Evolutionary conservation across 331 rosid genomes (phyloP), one percentile per base, ranked within the genome.

Genomic region (Erythrophleum ivorense): DNA sequence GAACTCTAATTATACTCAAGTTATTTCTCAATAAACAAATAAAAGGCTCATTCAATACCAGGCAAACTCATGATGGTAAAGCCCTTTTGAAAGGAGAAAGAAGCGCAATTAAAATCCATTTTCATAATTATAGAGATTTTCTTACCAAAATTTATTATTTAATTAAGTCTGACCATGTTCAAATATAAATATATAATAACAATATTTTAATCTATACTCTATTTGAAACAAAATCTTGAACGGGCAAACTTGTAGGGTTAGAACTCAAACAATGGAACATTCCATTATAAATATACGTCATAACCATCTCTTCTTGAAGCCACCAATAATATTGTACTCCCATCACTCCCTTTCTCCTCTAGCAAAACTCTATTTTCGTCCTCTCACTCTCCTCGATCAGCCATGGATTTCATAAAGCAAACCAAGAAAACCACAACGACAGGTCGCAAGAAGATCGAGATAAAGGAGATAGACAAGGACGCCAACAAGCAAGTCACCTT

Each of bases 401-500:
- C 34, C 71, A 78, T 78, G 85, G 77, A 76, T 4, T 0, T 21
- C 40, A 16, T 74, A 0, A 49, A 81, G 21, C 75, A 69, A 29
- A 71, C 1, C 2, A 84, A 79, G 82, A 81, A 74, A 73, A 12
- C 52, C 36, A 82, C 70, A 49, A 85, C 80, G 31, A 65, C 78
- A n/a, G 97, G 97, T 4, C 85, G 93, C 0, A 85, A 82, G 78
- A 93, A 78, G 77, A 90, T 91, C 6, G 97, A 86, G 81, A 91
- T 93, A 52, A 89, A 93, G 82, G 76, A 83, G n/a, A 76, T 93
- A 0, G 90, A 78, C 18, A 86, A 88, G 9, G 62, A 60, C 1
- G 50, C 84, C 46, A 88, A 74, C 85, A 90, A 82, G 74, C 93
- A 93, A 62, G 92, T 91, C 36, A 91, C 96, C 2, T 88, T 92